These are phyloP conservation scores for Suhomyces faveliae DNA, from an alignment of 805 yeast species.

Conservation along the genomic window DNA sequence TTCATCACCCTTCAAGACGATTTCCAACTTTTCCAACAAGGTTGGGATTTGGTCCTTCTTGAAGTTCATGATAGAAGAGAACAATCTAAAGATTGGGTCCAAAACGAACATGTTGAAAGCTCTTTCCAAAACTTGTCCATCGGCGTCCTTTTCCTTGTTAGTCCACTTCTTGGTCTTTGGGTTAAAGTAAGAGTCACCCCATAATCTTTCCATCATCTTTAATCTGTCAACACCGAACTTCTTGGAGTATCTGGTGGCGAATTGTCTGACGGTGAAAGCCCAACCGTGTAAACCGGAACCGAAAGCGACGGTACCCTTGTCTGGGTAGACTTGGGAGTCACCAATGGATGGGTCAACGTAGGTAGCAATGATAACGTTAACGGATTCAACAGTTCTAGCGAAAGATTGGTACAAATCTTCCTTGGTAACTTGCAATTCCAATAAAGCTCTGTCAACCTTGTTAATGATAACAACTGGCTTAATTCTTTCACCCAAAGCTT, in stretches of 20 bases:
- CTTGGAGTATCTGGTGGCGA: constrained; percentile 96
- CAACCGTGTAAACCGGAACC: constrained; percentile 99
- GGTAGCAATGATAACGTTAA: constrained; percentile 96
- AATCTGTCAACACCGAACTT: constrained; percentile 98
- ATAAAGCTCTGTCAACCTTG: constrained; percentile 99
- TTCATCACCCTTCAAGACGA: constrained; percentile 91
- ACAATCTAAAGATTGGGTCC: constrained; percentile 98
- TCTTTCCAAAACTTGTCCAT: constrained; percentile 94
- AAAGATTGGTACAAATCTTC: constrained; percentile 98
- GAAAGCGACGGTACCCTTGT: constrained; percentile 97
- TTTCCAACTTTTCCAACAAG: constrained; percentile 91
- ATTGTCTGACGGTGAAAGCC: constrained; percentile 99
- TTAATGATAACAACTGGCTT: constrained; percentile 98
- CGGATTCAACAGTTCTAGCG: constrained; percentile 98
- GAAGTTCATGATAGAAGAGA: constrained; percentile 97
- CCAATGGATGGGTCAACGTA: constrained; percentile 88
- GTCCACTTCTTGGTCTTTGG: constrained; percentile 99
- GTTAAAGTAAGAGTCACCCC: constrained; percentile 99
- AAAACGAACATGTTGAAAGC: constrained; percentile 99
- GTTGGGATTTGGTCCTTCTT: constrained; percentile 95
- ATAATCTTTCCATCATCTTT: constrained; percentile 98
- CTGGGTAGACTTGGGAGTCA: constrained; percentile 98
- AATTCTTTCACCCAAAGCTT: constrained; percentile 98
- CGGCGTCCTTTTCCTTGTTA: constrained; percentile 92
- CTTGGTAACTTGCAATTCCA: constrained; percentile 97